Percentiles rank a stretch among this genome's conserved stretches.
Conservation (phyloP, 352 stramenopile genomes). For the Globisporangium iwayamae region DNA sequence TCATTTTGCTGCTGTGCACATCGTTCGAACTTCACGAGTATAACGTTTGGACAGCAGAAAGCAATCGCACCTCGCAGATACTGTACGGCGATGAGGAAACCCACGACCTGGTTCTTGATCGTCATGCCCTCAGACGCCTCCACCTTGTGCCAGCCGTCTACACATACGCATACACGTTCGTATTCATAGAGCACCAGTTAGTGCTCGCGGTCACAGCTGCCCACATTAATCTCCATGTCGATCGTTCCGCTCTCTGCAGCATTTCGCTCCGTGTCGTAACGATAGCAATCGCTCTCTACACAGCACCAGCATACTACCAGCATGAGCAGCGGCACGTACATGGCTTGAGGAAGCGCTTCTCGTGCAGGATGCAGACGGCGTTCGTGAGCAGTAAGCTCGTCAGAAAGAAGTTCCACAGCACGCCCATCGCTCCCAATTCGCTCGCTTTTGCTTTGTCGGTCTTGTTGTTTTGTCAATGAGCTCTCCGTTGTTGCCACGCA, state of each 20-base stretch:
- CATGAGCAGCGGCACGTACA: slow-evolving; percentile 37
- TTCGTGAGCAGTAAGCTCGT: slow-evolving; percentile 85
- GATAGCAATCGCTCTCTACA: not conserved
- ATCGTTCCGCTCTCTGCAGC: not conserved
- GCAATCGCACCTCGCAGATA: slow-evolving; percentile 68
- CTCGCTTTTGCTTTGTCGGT: not conserved
- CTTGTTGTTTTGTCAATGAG: slow-evolving; percentile 1
- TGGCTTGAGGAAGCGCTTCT: slow-evolving; percentile 83
- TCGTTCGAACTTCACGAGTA: no score
- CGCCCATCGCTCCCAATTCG: slow-evolving; percentile 44
- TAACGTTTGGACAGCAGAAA: not conserved
- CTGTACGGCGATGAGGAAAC: slow-evolving; percentile 81
- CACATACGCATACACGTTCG: not conserved
- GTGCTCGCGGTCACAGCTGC: not conserved
- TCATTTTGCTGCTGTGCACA: no score
- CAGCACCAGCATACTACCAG: not conserved
- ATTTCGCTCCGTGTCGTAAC: not conserved
- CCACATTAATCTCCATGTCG: not conserved
- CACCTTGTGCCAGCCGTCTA: slow-evolving; percentile 84
- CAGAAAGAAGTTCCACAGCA: slow-evolving; percentile 88
- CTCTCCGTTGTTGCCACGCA: no score
- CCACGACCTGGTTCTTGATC: slow-evolving; percentile 86
- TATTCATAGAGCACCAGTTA: not conserved
- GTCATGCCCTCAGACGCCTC: slow-evolving; percentile 78
- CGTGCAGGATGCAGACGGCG: slow-evolving; percentile 83